Conservation (phyloP, 139 green algal species). For the Astrephomene gubernaculifera region DNA sequence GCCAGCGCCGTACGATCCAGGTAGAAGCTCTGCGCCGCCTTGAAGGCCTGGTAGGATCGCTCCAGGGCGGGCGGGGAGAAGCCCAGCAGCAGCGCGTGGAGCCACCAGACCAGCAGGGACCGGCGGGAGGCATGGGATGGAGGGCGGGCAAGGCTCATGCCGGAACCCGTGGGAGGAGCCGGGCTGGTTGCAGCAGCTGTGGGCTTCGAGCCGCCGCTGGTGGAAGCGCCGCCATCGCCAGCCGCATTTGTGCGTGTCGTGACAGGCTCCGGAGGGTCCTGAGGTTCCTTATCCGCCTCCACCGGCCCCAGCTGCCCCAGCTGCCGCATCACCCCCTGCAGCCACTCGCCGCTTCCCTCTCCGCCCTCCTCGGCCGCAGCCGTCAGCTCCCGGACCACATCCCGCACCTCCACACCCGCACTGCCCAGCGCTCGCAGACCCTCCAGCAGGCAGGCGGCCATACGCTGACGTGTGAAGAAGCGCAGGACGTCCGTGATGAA, state of each 20-base stretch:
- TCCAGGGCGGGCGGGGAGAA: background rate
- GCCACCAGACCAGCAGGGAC: background rate
- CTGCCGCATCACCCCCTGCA: no score
- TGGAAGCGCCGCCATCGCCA: no score
- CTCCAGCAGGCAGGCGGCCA: conserved; percentile 4
- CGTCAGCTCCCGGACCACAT: background rate
- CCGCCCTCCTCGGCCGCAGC: background rate
- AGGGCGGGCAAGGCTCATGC: no score
- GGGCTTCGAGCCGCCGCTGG: background rate
- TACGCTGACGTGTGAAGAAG: background rate
- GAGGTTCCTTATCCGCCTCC: background rate
- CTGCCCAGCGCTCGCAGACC: background rate
- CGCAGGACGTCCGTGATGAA: background rate
- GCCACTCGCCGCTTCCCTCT: background rate
- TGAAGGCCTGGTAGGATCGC: conserved; percentile 11
- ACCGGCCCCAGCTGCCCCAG: background rate
- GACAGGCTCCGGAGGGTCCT: no score
- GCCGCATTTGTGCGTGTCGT: no score
- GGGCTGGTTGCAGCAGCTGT: background rate
- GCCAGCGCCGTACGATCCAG: background rate
- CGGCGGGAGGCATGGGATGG: no score
- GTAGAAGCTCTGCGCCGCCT: background rate
- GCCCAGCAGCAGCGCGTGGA: background rate
- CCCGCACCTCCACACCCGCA: background rate
- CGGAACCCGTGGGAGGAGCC: no score